phyloP scores from a whole-genome alignment of 805 yeast species.

The Yamadazyma sp. region DNA sequence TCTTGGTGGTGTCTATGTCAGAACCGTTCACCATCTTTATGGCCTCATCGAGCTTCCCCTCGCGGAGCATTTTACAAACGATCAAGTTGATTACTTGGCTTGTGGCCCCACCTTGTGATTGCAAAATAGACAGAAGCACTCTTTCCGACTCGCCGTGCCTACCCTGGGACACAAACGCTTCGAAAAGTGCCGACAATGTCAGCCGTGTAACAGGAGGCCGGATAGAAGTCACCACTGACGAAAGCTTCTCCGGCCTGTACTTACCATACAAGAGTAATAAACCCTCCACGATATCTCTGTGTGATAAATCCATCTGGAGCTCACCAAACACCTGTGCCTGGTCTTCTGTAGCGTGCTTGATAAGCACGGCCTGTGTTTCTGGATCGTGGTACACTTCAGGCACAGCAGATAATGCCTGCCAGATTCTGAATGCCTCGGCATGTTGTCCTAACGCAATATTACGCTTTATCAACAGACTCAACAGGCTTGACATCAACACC shows the following conservation, averaged over 20 bases:
- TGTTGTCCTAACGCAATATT: constrained; percentile 18
- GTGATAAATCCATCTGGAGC: background rate
- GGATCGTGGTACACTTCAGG: background rate
- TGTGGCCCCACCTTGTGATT: constrained; percentile 27
- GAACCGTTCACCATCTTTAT: constrained; percentile 22
- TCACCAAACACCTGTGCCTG: background rate
- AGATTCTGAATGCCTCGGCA: constrained; percentile 17
- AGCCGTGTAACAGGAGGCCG: constrained; percentile 23
- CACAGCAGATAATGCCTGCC: constrained; percentile 13
- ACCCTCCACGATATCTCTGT: constrained; percentile 10
- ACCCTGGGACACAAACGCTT: constrained; percentile 26
- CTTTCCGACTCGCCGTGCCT: constrained; percentile 30
- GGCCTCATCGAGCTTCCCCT: constrained; percentile 25
- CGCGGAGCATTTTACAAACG: constrained; percentile 24
- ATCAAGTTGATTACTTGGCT: constrained; percentile 28
- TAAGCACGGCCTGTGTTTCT: background rate
- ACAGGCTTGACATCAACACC: too few relatives aligned
- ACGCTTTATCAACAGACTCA: too few relatives aligned
- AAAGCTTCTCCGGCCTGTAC: background rate
- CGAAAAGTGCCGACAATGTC: constrained; percentile 33
- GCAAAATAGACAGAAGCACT: constrained; percentile 29
- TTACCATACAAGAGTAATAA: constrained; percentile 13
- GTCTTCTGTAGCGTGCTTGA: background rate
- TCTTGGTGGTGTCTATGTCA: constrained; percentile 20
- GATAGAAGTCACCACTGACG: background rate